Evolutionary conservation across 2,329 filamentous ascomycete genomes (phyloP).

Genomic region (Aureobasidium namibiae): DNA sequence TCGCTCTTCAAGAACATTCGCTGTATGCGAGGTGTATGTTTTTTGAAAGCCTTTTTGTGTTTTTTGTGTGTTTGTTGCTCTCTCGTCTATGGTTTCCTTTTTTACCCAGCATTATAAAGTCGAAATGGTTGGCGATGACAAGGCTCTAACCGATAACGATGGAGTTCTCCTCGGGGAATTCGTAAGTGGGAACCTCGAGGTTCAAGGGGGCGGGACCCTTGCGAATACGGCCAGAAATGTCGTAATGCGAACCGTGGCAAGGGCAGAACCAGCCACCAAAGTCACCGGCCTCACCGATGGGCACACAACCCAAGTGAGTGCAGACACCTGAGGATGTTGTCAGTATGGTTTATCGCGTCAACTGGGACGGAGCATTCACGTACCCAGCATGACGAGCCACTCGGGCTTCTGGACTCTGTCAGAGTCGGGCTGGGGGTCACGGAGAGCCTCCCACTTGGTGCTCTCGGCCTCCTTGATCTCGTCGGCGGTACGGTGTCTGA

Average conservation of each 20-base stretch:
- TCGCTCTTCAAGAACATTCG: not conserved
- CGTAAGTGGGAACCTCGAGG: slow-evolving; percentile 87
- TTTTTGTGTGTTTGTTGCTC: slow-evolving; percentile 2
- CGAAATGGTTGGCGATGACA: not conserved
- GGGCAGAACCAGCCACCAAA: slow-evolving; percentile 99
- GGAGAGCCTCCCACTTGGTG: slow-evolving; percentile 70
- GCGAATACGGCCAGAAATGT: slow-evolving; percentile 96
- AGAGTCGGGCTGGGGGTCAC: slow-evolving; percentile 83
- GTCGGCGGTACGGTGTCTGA: slow-evolving; percentile 88
- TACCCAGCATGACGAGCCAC: slow-evolving; percentile 98
- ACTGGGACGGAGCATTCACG: slow-evolving; percentile 12
- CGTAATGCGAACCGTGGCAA: slow-evolving; percentile 99
- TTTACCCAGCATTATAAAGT: slow-evolving; percentile 9
- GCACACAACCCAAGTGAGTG: slow-evolving; percentile 98
- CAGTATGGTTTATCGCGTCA: slow-evolving; percentile 17
- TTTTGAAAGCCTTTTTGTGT: not conserved
- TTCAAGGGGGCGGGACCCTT: slow-evolving; percentile 96
- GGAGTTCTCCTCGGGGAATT: slow-evolving; percentile 82
- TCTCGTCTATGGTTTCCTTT: slow-evolving; percentile 4
- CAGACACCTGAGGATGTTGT: slow-evolving; percentile 66
- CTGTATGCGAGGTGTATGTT: not conserved
- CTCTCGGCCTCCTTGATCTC: slow-evolving; percentile 95
- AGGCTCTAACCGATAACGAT: slow-evolving; percentile 77
- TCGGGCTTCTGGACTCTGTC: slow-evolving; percentile 97
- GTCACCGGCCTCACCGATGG: slow-evolving; percentile 97